Evolutionary conservation across 2,329 filamentous ascomycete species (phyloP).

Genomic region (Alternaria arborescens): DNA sequence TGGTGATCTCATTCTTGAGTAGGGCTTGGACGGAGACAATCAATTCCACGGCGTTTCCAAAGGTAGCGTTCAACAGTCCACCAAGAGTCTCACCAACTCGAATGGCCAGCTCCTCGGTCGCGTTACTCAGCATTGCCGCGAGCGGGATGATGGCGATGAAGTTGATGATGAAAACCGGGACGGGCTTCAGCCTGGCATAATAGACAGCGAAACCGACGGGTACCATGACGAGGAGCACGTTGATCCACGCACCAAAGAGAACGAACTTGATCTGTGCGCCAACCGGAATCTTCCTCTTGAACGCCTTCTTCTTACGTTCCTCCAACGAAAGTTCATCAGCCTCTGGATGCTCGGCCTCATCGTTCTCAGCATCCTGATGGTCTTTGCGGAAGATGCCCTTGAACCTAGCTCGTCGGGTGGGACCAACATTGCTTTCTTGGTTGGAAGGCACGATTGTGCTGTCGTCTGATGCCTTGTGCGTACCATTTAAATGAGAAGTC

Average conservation of each 20-base stretch:
- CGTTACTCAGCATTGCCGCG: constrained; percentile 84
- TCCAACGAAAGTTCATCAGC: constrained; percentile 39
- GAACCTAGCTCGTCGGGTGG: constrained; percentile 40
- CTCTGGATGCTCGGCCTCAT: constrained; percentile 27
- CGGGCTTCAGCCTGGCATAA: constrained; percentile 59
- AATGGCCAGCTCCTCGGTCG: constrained; percentile 88
- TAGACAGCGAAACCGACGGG: constrained; percentile 79
- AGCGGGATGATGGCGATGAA: constrained; percentile 93
- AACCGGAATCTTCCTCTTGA: constrained; percentile 47
- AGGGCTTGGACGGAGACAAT: constrained; percentile 90
- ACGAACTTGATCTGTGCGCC: constrained; percentile 72
- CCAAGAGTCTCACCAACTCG: constrained; percentile 82
- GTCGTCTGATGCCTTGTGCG: constrained; percentile 33
- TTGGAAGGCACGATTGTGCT: constrained; percentile 30
- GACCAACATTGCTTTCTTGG: constrained; percentile 19
- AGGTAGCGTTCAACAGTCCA: constrained; percentile 87
- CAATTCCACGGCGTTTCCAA: constrained; percentile 89
- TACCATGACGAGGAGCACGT: constrained; percentile 78
- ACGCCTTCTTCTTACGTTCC: constrained; percentile 42
- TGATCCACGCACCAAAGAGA: constrained; percentile 85
- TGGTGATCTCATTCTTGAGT: constrained; percentile 74
- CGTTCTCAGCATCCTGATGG: constrained; percentile 26
- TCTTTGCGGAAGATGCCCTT: constrained; percentile 45
- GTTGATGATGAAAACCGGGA: constrained; percentile 80
- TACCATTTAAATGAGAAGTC: constrained; percentile 16